Percentiles rank a stretch among this genome's conserved stretches.
These are phyloP conservation scores for Knufia fluminis DNA, from an alignment of 2,329 filamentous ascomycete genomes.

Conservation along the genomic window DNA sequence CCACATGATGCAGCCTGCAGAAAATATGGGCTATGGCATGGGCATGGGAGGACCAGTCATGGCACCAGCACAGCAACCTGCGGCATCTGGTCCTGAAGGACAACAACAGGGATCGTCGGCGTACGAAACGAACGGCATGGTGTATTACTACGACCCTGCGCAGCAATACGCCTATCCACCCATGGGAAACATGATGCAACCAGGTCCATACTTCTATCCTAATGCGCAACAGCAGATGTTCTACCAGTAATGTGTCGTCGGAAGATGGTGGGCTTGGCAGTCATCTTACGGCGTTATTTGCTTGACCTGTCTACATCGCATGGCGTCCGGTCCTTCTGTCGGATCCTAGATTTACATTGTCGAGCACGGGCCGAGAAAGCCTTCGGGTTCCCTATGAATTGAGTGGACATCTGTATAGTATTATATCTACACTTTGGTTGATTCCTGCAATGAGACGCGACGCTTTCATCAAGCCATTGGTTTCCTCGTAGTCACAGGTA, in stretches of 20 bases:
- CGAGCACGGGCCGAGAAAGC: neutral
- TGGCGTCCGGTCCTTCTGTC: constrained; percentile 1
- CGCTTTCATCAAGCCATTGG: no score
- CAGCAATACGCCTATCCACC: constrained; percentile 46
- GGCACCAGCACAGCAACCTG: constrained; percentile 12
- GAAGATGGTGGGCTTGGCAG: no score
- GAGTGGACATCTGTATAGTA: constrained; percentile 1
- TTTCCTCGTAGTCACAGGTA: no score
- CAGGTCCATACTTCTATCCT: constrained; percentile 47
- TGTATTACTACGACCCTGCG: constrained; percentile 84
- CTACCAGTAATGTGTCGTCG: constrained; percentile 40
- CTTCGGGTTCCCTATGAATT: neutral
- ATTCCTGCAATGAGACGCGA: neutral
- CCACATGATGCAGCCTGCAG: constrained; percentile 56
- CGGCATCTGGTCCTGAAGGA: constrained; percentile 21
- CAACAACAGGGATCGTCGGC: constrained; percentile 52
- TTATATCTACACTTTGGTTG: neutral
- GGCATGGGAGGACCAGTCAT: constrained; percentile 19
- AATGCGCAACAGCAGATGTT: constrained; percentile 51
- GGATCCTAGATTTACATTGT: neutral
- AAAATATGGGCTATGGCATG: constrained; percentile 29
- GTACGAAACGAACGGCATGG: constrained; percentile 90
- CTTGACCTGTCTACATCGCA: neutral
- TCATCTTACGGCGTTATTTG: no score
- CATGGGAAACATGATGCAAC: constrained; percentile 66